These are phyloP conservation scores for Daldinia caldariorum DNA, from an alignment of 495 filamentous ascomycete species.

Conservation along the genomic window DNA sequence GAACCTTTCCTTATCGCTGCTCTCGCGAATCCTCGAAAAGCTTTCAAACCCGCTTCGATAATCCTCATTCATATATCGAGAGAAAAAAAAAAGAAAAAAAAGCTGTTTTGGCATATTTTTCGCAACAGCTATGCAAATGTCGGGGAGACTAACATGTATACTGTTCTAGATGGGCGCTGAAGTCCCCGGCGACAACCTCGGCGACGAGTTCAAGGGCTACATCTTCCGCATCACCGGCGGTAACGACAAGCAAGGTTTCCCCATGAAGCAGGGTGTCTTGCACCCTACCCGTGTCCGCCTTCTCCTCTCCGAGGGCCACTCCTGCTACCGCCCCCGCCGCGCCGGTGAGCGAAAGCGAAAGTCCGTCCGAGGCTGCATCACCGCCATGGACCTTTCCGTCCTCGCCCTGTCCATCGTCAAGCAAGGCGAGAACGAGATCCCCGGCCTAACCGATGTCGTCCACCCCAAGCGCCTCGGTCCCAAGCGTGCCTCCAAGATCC, in stretches of 20 bases:
- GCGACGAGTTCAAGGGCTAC: constrained; percentile 99
- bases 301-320: constrained; percentile 89
- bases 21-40: constrained; percentile 13
- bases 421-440: constrained; percentile 92
- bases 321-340: constrained; percentile 97
- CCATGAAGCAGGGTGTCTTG: constrained; percentile 99
- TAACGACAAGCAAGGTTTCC: constrained; percentile 99
- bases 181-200: constrained; percentile 91
- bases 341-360: constrained; percentile 99
- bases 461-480: constrained; percentile 98
- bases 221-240: constrained; percentile 98
- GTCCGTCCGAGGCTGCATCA: constrained; percentile 97
- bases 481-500: constrained; percentile 99
- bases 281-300: constrained; percentile 97
- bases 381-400: constrained; percentile 91
- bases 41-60: constrained; percentile 6
- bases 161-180: constrained; percentile 86
- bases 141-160: constrained; percentile 45
- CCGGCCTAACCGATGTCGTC: constrained; percentile 94
- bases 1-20: constrained; percentile 9
- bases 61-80: neutral
- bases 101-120: neutral
- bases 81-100: no score
- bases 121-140: neutral
- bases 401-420: constrained; percentile 94